phyloP scores from a whole-genome alignment of 352 stramenopile genomes.

The Globisporangium emineosum region DNA sequence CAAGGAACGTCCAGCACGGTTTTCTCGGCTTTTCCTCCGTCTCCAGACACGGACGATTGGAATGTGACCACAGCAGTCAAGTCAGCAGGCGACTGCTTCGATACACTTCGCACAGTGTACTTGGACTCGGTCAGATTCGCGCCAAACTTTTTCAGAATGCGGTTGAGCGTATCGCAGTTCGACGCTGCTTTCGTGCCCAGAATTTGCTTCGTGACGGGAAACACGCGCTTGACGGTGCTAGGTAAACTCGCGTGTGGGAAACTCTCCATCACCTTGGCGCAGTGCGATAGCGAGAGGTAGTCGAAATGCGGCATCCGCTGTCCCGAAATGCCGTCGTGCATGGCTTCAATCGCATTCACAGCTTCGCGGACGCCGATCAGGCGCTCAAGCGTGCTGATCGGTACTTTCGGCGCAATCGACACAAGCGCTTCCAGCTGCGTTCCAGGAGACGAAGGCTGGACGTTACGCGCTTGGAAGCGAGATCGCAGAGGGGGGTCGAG shows the following conservation, averaged over 20 bases:
- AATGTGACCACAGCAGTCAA: constrained; percentile 27
- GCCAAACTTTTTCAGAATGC: constrained; percentile 52
- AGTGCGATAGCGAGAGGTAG: constrained; percentile 57
- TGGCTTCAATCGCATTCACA: constrained; percentile 68
- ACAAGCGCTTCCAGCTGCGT: constrained; percentile 62
- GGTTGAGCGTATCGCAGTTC: constrained; percentile 48
- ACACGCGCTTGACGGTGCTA: constrained; percentile 42
- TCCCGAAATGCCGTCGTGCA: constrained; percentile 32
- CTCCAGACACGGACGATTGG: not conserved
- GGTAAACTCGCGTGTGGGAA: constrained; percentile 47
- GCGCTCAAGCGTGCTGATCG: constrained; percentile 50
- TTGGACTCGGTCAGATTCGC: constrained; percentile 21
- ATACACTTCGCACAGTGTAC: constrained; percentile 38
- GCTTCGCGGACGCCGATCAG: constrained; percentile 72
- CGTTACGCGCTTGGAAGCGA: constrained; percentile 78
- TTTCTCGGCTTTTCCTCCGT: not conserved
- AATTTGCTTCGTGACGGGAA: constrained; percentile 51
- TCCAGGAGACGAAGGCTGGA: constrained; percentile 58
- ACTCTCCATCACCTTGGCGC: constrained; percentile 40
- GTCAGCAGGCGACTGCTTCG: constrained; percentile 23
- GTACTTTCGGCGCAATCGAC: constrained; percentile 39
- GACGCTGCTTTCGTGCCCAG: constrained; percentile 34
- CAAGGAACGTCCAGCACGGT: constrained; percentile 36
- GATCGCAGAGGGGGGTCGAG: constrained; percentile 86
- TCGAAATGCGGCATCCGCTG: constrained; percentile 75